A percentile compares a stretch with the other conserved stretches of the same genome.
phyloP scores from a whole-genome alignment of 306 rosid genomes.

The Dryas octopetala region DNA sequence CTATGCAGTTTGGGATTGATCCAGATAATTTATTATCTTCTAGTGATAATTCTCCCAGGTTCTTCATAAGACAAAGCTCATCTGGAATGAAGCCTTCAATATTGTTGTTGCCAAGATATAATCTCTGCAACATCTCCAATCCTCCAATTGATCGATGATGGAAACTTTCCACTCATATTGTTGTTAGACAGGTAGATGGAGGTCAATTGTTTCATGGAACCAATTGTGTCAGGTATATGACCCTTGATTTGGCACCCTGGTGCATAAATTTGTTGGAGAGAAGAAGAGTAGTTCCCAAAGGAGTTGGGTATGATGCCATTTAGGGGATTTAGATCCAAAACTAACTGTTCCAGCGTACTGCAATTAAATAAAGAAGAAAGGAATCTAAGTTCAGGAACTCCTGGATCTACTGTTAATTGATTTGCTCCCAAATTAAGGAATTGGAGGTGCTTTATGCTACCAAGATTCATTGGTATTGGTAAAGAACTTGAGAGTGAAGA shows the following conservation, averaged over 20 bases:
- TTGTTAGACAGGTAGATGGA: not conserved
- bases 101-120: constrained; percentile 15
- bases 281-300: not conserved
- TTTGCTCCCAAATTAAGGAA: not conserved
- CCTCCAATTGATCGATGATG: constrained; percentile 18
- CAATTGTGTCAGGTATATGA: not conserved
- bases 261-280: not conserved
- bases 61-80: constrained; percentile 24
- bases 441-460: too few species aligned
- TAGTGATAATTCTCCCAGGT: constrained; percentile 17
- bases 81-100: constrained; percentile 23
- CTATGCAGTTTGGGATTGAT: constrained; percentile 3
- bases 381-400: not conserved
- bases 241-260: not conserved
- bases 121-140: constrained; percentile 23
- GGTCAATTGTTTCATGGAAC: not conserved
- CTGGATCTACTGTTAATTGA: not conserved
- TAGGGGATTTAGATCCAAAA: not conserved
- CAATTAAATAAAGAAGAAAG: not conserved
- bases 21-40: constrained; percentile 27
- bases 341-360: not conserved
- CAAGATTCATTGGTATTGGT: too few species aligned
- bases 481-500: too few species aligned
- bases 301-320: not conserved
- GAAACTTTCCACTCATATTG: not conserved